phyloP scores from a whole-genome alignment of 805 yeast genomes.

The Teunomyces panamensis region DNA sequence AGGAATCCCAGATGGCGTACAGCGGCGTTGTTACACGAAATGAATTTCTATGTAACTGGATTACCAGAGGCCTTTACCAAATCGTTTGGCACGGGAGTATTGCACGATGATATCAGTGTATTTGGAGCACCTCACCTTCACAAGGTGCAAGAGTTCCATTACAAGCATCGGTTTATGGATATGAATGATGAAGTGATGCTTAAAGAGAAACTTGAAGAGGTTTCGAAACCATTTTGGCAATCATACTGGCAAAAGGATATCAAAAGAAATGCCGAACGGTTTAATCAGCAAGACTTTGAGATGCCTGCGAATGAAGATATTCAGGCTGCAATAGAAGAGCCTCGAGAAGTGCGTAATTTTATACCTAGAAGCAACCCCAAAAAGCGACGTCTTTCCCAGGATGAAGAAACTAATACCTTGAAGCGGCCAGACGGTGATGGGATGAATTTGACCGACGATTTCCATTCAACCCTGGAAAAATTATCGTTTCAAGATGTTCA shows the following conservation, averaged over 20 bases:
- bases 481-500: conserved; percentile 11
- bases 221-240: conserved; percentile 49
- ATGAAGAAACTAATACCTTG: background rate
- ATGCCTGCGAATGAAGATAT: background rate
- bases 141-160: conserved; percentile 50
- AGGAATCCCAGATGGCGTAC: conserved; percentile 56
- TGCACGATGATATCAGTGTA: conserved; percentile 31
- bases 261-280: conserved; percentile 34
- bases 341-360: background rate
- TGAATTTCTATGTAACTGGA: conserved; percentile 52
- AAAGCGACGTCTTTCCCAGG: background rate
- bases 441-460: background rate
- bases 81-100: conserved; percentile 44
- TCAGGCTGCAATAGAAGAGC: background rate
- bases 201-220: conserved; percentile 26
- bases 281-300: conserved; percentile 26
- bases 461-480: background rate
- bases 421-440: background rate
- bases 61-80: conserved; percentile 41
- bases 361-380: background rate
- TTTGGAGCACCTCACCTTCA: conserved; percentile 62
- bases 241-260: conserved; percentile 48
- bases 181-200: conserved; percentile 27
- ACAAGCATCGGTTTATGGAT: conserved; percentile 47
- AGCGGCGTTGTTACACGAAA: conserved; percentile 59